Evolutionary conservation across 192 early-diverging fungal species (phyloP), one percentile per base, ranked within the genome.

Genomic region (Coemansia sp.): DNA sequence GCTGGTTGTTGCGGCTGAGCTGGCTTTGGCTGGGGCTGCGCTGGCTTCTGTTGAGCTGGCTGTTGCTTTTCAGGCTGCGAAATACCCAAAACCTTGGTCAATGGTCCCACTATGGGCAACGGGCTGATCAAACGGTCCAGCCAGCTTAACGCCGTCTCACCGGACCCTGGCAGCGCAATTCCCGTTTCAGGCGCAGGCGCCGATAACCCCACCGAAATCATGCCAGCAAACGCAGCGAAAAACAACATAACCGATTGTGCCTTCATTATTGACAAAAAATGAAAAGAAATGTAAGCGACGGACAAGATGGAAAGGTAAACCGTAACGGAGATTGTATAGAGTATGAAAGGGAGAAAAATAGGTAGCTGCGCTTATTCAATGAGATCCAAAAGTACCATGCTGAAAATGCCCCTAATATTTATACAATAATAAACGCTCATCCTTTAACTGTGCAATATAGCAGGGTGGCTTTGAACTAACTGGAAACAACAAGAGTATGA

Each of bases 51-150:
- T 2, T 59, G 31, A 6, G 31, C 52, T 24, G 44, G 55, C 24
- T 63, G 73, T 42, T 57, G 70, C 23, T 42, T 56, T 51, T 60
- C 34, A 4, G 70, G 67, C 1, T 70, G 70, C 0, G 42, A 2
- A 40, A 73, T 64, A n/a, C 76, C 76, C 3, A 79, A 40, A 2
- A 61, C 64, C 21, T 70, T 48, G 12, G 67, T 67, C 4, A 79
- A 36, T 15, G 71, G 71, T 0, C 76, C 76, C 23, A 79, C 54
- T 3, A 79, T 3, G 0, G 76, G 76, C 10, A 79, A 21, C 24
- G 71, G 71, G 36, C 52, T 59, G 3, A 79, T 25, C 46, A 79
- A 64, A n/a, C 76, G 76, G 34, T 70, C 51, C 3, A 79, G 64
- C 63, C 68, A 79, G 47, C 71, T 61, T 12, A 70, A 47, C 18